Percentiles rank a stretch among this genome's conserved stretches.
Conservation (phyloP, 352 stramenopile species). For the Lagenidium giganteum region DNA sequence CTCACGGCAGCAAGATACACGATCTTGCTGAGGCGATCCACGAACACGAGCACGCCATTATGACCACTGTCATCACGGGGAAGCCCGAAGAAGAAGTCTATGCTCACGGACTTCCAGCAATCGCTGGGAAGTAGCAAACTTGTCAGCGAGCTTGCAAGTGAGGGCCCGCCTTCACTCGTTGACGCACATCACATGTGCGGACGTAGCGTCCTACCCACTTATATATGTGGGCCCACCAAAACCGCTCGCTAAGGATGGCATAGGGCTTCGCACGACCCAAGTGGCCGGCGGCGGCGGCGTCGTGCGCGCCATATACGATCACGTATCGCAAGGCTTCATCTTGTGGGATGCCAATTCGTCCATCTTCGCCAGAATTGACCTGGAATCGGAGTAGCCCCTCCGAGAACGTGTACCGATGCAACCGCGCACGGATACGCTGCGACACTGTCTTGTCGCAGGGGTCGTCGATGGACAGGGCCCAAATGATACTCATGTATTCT, state of each 20-base stretch:
- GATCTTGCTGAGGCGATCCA: slow-evolving; percentile 7
- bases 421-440: neutral
- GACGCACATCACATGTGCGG: slow-evolving; percentile 10
- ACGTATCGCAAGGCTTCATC: slow-evolving; percentile 19
- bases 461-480: too few species aligned
- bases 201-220: slow-evolving; percentile 17
- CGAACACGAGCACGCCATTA: slow-evolving; percentile 1
- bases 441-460: too few species aligned
- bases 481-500: too few species aligned
- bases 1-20: neutral
- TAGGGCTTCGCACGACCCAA: slow-evolving; percentile 18
- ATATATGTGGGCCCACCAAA: slow-evolving; percentile 18
- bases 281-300: slow-evolving; percentile 1
- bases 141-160: slow-evolving; percentile 8
- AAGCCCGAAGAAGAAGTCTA: slow-evolving; percentile 13
- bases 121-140: slow-evolving; percentile 9
- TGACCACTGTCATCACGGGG: neutral
- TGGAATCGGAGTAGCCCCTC: slow-evolving; percentile 5
- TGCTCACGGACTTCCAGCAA: slow-evolving; percentile 10
- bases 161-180: slow-evolving; percentile 3
- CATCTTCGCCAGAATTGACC: neutral
- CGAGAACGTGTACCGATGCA: slow-evolving; percentile 2
- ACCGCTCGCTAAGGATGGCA: neutral
- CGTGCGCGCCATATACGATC: slow-evolving; percentile 13
- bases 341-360: neutral